Conservation (phyloP, 139 green algal species). For the Chlorella sp. region DNA sequence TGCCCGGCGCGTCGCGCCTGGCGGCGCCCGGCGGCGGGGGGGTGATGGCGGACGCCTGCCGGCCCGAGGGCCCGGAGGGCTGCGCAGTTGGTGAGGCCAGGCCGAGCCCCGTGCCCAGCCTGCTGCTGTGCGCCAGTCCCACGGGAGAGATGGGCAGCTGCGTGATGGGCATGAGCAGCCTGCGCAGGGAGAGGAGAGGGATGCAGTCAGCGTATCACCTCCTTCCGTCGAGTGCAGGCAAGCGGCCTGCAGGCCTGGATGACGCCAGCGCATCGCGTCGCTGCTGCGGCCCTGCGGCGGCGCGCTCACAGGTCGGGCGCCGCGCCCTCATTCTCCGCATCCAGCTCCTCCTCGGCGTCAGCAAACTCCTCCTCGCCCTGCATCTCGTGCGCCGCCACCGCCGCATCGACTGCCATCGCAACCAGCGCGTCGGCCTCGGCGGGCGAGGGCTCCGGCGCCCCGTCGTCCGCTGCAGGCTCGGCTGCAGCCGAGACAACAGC, state of each 20-base stretch:
- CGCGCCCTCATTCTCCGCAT: background rate
- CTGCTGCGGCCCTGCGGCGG: background rate
- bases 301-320: background rate
- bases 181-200: background rate
- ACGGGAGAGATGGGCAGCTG: too few relatives aligned
- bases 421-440: background rate
- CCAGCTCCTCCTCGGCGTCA: background rate
- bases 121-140: too few relatives aligned
- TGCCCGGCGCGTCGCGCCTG: too few relatives aligned
- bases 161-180: background rate
- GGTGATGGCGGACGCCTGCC: too few relatives aligned
- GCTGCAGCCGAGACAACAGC: background rate
- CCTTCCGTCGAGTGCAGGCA: background rate
- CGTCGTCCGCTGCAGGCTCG: background rate
- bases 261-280: background rate
- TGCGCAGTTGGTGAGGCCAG: too few relatives aligned
- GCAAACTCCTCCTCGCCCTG: conserved; percentile 3
- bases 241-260: background rate
- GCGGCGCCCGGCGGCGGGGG: too few relatives aligned
- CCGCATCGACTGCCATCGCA: background rate
- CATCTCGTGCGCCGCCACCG: background rate
- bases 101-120: too few relatives aligned
- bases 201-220: too few relatives aligned
- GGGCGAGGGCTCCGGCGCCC: background rate
- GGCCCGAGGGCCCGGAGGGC: too few relatives aligned